phyloP scores from a whole-genome alignment of 164 flowering plant genomes.

The Tetracentron sinense region DNA sequence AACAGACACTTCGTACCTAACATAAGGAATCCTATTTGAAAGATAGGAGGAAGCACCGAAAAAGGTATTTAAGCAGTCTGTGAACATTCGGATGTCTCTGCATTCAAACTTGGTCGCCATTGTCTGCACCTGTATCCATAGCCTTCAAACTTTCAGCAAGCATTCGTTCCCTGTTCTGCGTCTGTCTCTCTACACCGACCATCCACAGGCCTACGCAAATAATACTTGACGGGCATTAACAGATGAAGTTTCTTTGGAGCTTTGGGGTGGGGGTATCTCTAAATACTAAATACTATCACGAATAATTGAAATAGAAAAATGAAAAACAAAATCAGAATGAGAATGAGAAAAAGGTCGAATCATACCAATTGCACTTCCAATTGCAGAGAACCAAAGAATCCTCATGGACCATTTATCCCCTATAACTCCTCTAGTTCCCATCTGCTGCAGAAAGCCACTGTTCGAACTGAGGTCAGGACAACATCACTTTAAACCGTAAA shows the following conservation, averaged over 20 bases:
- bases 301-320: no score
- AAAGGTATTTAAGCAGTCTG: no score
- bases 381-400: constrained; percentile 71
- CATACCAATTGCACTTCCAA: constrained; percentile 80
- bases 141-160: constrained; percentile 56
- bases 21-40: not conserved
- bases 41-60: not conserved
- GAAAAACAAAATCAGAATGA: not conserved
- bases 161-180: constrained; percentile 54
- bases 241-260: no score
- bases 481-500: no score
- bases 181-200: constrained; percentile 79
- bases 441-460: constrained; percentile 13
- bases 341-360: not conserved
- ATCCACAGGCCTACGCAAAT: constrained; percentile 61
- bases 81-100: not conserved
- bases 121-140: constrained; percentile 32
- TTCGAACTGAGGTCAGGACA: not conserved
- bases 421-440: constrained; percentile 65
- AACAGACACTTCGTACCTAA: no score
- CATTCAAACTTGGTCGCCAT: constrained; percentile 31
- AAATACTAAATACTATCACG: no score
- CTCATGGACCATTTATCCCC: constrained; percentile 86
- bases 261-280: no score
- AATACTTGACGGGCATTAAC: not conserved